phyloP scores from a whole-genome alignment of 148 eudicot genomes.

The Chenopodium berlandieri region DNA sequence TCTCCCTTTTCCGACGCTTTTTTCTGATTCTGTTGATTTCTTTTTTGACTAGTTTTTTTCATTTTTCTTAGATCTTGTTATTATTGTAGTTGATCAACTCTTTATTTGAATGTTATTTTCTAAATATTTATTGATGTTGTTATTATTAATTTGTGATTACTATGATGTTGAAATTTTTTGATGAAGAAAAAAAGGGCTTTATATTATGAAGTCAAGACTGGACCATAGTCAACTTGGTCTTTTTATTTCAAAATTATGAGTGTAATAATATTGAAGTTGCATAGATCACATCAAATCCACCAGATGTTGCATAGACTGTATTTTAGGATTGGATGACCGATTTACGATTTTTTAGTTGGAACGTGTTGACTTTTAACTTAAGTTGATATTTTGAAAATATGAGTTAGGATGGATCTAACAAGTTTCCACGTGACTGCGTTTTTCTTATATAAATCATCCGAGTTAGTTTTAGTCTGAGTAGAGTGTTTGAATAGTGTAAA shows the following conservation, averaged over 20 bases:
- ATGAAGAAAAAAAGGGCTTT: background rate
- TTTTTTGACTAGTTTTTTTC: background rate
- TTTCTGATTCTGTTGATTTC: background rate
- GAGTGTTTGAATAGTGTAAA: too few relatives aligned
- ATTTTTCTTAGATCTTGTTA: background rate
- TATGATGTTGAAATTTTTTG: background rate
- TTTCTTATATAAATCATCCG: too few relatives aligned
- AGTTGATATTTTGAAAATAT: too few relatives aligned
- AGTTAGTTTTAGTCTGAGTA: too few relatives aligned
- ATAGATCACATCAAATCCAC: background rate
- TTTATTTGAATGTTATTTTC: background rate
- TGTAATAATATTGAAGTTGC: background rate
- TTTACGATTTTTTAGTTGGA: too few relatives aligned
- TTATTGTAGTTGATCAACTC: too few relatives aligned
- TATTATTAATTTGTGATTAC: background rate
- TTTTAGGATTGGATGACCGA: background rate
- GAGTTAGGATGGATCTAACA: too few relatives aligned
- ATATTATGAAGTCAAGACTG: background rate
- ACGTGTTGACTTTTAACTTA: too few relatives aligned
- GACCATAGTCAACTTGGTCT: background rate
- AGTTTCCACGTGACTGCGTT: too few relatives aligned
- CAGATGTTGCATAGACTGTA: background rate
- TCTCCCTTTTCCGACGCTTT: background rate
- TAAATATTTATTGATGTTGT: background rate
- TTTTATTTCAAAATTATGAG: background rate